Conservation (phyloP, 106 monocot genomes). For the Chionographis japonica region DNA sequence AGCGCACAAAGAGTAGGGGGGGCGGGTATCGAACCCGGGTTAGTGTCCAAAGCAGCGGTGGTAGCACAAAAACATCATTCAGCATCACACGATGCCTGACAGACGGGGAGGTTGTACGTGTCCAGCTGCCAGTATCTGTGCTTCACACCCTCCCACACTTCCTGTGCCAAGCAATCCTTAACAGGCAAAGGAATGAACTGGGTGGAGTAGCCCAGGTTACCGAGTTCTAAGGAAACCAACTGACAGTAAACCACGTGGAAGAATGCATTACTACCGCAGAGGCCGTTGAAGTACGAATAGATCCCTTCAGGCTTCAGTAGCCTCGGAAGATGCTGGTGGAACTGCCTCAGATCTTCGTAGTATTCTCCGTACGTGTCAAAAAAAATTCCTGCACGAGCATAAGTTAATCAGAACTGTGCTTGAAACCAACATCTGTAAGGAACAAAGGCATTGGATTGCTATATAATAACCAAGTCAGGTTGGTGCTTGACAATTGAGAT, state of each 20-base stretch:
- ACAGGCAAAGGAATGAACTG: constrained; percentile 90
- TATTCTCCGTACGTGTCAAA: constrained; percentile 97
- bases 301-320: constrained; percentile 83
- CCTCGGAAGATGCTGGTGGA: constrained; percentile 77
- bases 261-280: constrained; percentile 91
- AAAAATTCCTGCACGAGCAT: constrained; percentile 62
- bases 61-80: constrained; percentile 25
- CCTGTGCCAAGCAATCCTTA: constrained; percentile 67
- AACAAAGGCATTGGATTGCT: neutral
- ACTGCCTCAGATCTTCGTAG: constrained; percentile 89
- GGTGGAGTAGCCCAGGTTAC: constrained; percentile 68
- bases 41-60: too few relatives aligned
- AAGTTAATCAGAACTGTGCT: neutral
- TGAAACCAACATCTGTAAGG: neutral
- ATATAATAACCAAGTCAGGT: too few relatives aligned
- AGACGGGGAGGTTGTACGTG: constrained; percentile 90
- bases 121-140: constrained; percentile 98
- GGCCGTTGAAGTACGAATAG: constrained; percentile 96
- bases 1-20: too few relatives aligned
- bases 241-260: constrained; percentile 97
- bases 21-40: too few relatives aligned
- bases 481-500: too few relatives aligned
- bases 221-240: constrained; percentile 81
- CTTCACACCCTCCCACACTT: constrained; percentile 84
- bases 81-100: constrained; percentile 43